Evolutionary conservation across 495 filamentous ascomycete species (phyloP), one percentile per base, ranked within the genome.

Genomic region (Lophiostoma macrostomum): DNA sequence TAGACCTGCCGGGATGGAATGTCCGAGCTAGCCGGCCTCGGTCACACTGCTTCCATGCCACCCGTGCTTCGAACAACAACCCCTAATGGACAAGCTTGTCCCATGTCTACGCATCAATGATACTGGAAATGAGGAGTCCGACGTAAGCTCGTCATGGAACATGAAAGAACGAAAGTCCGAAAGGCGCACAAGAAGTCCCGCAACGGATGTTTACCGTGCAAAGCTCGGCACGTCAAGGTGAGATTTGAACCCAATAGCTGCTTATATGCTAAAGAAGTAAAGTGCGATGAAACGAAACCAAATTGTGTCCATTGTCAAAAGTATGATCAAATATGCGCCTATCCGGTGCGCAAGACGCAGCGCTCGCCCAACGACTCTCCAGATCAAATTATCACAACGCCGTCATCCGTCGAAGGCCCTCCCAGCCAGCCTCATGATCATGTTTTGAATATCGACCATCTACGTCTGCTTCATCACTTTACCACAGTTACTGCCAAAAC

Each of bases 391-490:
- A 16, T 46, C 8, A 39, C 39, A 13, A 53, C 56, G 22, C 56
- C 56, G 3, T 60, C 56, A 7, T 60, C 48, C 2, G 22, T n/a
- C 7, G 48, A 45, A 23, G 43, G 22, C 5, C 5, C 30, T 31
- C 23, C 20, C 32, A 6, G 5, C 10, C 10, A 18, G n/a, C 6
- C 30, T 4, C 28, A 28, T 7, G 37, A 50, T 7, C 14, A 16
- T 14, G 28, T 22, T 3, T 16, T 49, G 13, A 39, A 49, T 22
- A 50, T 61, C 11, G 24, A 27, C n/a, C 30, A 51, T 11, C 51
- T 61, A 10, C 47, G 43, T 12, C 57, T 61, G 11, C 38, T 61
- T n/a, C 57, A 61, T 31, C 50, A 61, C 8, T 61, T 54, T 27
- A 14, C 24, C 13, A 44, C 32, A 1, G 30, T 32, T 11, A 56